Evolutionary conservation across 441 rosid genomes (phyloP).

Genomic region (Erodium texanum): DNA sequence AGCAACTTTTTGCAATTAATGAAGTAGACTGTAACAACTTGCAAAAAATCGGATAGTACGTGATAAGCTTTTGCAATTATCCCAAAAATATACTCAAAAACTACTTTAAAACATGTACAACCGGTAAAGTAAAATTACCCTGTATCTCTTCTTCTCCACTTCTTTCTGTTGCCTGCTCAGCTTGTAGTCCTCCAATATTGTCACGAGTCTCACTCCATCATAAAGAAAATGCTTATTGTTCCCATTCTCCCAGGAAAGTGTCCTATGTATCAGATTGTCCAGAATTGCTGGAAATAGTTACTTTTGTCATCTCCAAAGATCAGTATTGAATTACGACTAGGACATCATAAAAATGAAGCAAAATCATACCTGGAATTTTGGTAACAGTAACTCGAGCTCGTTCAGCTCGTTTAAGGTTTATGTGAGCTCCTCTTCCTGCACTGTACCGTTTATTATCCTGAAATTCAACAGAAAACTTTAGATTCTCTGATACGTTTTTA

Average conservation of each 20-base stretch:
- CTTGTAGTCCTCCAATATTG: slow-evolving; percentile 84
- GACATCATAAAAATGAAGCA: too few species aligned
- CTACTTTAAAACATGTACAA: slow-evolving; percentile 1
- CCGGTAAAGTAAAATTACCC: slow-evolving; percentile 35
- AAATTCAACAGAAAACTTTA: slow-evolving; percentile 15
- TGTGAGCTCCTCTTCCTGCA: slow-evolving; percentile 71
- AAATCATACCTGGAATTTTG: slow-evolving; percentile 71
- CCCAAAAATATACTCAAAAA: background rate
- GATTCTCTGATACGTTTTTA: background rate
- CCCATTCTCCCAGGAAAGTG: slow-evolving; percentile 52
- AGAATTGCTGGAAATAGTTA: slow-evolving; percentile 40
- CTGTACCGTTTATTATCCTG: slow-evolving; percentile 58
- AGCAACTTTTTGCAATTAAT: too few species aligned
- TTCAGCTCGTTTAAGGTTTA: slow-evolving; percentile 71
- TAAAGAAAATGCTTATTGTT: slow-evolving; percentile 44
- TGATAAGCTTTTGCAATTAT: too few species aligned
- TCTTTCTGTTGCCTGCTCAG: slow-evolving; percentile 67
- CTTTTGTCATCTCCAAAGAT: slow-evolving; percentile 16
- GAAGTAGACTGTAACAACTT: too few species aligned
- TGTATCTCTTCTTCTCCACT: slow-evolving; percentile 79
- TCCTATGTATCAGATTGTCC: slow-evolving; percentile 50
- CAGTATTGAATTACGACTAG: too few species aligned
- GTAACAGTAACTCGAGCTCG: slow-evolving; percentile 52
- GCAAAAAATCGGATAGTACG: too few species aligned
- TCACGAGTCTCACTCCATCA: slow-evolving; percentile 69